Evolutionary conservation across 2,329 filamentous ascomycete species (phyloP), one percentile per base, ranked within the genome.

Genomic region (Pyrenophora teres): DNA sequence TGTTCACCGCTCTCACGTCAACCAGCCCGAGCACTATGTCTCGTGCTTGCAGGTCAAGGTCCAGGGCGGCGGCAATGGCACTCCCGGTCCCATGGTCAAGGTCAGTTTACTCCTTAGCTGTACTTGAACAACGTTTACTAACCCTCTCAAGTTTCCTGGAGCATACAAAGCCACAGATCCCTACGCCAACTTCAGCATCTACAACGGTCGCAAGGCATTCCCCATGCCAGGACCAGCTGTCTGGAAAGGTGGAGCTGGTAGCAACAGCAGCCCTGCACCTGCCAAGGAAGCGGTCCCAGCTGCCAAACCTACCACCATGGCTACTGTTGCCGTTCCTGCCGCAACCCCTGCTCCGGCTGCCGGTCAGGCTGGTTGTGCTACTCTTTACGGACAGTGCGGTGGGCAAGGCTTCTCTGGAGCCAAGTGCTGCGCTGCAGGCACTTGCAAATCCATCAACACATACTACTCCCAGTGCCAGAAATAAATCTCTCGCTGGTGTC

Each of bases 11-110:
- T 58, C 75, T 45, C 60, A 53, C 38, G 57, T 57, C 36, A 62
- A 62, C 32, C 67, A 71, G 46, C 67, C 71, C n/a, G 70, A 78
- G 67, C 77, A 78, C 62, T 79, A 78, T 42, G 60, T 61, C 40
- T 65, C 68, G 3, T 79, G 76, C 63, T 67, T 72, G 0, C 77
- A 79, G 64, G 50, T 80, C 50, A 72, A 74, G 58, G 70, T 79
- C 46, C 63, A 63, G 12, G 68, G 69, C 10, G 63, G 67, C 27
- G 71, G 70, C 12, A 65, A 52, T 39, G 71, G 68, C 39, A 64
- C 42, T 8, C 73, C 74, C 9, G 55, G 60, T n/a, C 69, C 72
- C 9, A 60, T 69, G 27, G 70, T 70, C 31, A 68, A 72, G 59
- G 74, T 77, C 58, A 25, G 37, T 21, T n/a, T n/a, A n/a, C n/a